A percentile compares a stretch with the other conserved stretches of the same genome.
Conservation (phyloP, 164 flowering plant species). For the Vitis vinifera region DNA sequence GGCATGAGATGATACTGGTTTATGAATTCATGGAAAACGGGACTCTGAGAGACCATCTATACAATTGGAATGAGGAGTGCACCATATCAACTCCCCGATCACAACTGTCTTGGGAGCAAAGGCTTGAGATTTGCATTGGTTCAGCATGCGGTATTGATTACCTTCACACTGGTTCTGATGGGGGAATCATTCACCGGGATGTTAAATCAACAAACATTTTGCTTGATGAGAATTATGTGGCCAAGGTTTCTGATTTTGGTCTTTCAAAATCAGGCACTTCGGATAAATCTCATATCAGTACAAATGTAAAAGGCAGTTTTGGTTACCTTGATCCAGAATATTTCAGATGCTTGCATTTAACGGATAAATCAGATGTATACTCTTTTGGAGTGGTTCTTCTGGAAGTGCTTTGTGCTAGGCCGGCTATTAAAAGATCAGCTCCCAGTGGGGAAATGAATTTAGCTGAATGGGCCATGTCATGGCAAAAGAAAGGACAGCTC, state of each 20-base stretch:
- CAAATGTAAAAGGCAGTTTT: constrained; percentile 11
- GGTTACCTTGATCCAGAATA: constrained; percentile 26
- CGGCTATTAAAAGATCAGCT: neutral
- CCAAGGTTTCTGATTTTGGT: constrained; percentile 18
- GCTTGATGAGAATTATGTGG: constrained; percentile 1
- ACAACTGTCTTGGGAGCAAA: constrained; percentile 9
- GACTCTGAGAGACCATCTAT: constrained; percentile 1
- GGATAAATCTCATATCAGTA: constrained; percentile 6
- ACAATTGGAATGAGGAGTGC: neutral
- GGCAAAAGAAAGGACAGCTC: constrained; percentile 2
- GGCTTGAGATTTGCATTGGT: constrained; percentile 18
- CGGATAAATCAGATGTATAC: constrained; percentile 25
- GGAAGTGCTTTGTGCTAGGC: constrained; percentile 18
- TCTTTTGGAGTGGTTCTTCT: constrained; percentile 23
- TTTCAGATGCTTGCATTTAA: neutral
- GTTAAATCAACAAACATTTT: constrained; percentile 15
- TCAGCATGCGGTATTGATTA: constrained; percentile 13
- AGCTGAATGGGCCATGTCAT: constrained; percentile 15
- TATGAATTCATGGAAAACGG: constrained; percentile 19
- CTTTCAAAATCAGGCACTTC: constrained; percentile 7
- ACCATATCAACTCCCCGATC: too few relatives aligned
- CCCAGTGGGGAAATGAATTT: constrained; percentile 14
- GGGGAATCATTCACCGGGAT: constrained; percentile 15
- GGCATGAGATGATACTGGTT: constrained; percentile 14
- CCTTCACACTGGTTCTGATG: constrained; percentile 1